phyloP scores from a whole-genome alignment of 768 basidiomycete genomes.

The Psilocybe tampanensis region DNA sequence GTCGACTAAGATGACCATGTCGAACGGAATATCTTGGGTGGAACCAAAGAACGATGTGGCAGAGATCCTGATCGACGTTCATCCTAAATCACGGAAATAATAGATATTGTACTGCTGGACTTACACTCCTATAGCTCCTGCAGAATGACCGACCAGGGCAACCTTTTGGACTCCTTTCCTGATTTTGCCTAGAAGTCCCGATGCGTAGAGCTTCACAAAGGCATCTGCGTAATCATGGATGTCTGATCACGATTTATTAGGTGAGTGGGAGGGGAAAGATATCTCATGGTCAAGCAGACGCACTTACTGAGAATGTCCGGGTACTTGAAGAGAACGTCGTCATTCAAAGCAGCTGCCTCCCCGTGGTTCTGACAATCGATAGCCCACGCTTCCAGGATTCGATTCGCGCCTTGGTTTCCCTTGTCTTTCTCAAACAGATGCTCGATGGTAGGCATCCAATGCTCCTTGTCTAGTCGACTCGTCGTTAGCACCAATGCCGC shows the following conservation, averaged over 20 bases:
- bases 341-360: background rate
- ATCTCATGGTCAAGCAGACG: too few species aligned
- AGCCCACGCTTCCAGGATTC: background rate
- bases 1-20: too few species aligned
- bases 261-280: too few species aligned
- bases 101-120: too few species aligned
- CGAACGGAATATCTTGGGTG: too few species aligned
- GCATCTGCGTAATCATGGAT: background rate
- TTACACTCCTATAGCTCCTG: background rate
- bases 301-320: background rate
- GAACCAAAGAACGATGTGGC: too few species aligned
- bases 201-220: background rate
- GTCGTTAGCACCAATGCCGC: background rate
- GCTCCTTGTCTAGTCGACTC: background rate
- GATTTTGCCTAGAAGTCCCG: background rate
- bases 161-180: background rate
- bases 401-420: background rate
- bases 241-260: background rate
- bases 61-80: too few species aligned
- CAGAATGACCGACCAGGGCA: background rate
- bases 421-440: background rate
- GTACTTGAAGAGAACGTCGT: background rate
- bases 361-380: conserved; percentile 6
- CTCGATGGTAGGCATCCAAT: conserved; percentile 3
- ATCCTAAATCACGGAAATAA: too few species aligned